These are phyloP conservation scores for Logfia minima DNA, from an alignment of 129 eudicot species.

Conservation along the genomic window DNA sequence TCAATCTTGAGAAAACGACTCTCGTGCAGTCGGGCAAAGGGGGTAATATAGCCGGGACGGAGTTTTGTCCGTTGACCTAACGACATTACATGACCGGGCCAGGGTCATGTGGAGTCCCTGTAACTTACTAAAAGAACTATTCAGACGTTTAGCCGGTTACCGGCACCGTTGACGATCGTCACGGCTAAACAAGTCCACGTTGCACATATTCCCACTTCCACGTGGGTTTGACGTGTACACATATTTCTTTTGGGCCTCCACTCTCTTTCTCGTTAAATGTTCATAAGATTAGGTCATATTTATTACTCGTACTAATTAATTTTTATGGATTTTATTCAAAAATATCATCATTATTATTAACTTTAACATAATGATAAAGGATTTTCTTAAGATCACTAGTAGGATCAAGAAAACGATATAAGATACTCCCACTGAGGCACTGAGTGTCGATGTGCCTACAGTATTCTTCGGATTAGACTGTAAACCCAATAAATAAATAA, in stretches of 20 bases:
- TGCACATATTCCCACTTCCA: conserved; percentile 48
- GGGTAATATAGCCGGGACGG: conserved; percentile 25
- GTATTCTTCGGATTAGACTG: too few species aligned
- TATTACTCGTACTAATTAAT: too few species aligned
- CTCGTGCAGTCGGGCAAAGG: not conserved
- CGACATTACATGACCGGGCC: conserved; percentile 31
- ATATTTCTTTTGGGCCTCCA: too few species aligned
- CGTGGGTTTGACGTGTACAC: conserved; percentile 41
- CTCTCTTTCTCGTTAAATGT: not conserved
- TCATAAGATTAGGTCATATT: not conserved
- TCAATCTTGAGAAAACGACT: not conserved
- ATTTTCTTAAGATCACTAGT: too few species aligned
- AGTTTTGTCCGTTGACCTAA: conserved; percentile 36
- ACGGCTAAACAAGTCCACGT: conserved; percentile 37
- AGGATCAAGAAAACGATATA: too few species aligned
- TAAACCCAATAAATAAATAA: too few species aligned
- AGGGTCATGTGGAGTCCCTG: conserved; percentile 24
- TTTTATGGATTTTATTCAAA: not conserved
- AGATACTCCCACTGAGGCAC: too few species aligned
- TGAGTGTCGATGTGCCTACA: too few species aligned
- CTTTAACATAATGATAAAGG: too few species aligned
- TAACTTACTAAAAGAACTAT: too few species aligned
- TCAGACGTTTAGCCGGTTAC: conserved; percentile 43
- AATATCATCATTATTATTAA: too few species aligned
- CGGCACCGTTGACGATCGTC: conserved; percentile 50